Evolutionary conservation across 257 asterid species (phyloP), one percentile per base, ranked within the genome.

Genomic region (Ehretia macrophylla): DNA sequence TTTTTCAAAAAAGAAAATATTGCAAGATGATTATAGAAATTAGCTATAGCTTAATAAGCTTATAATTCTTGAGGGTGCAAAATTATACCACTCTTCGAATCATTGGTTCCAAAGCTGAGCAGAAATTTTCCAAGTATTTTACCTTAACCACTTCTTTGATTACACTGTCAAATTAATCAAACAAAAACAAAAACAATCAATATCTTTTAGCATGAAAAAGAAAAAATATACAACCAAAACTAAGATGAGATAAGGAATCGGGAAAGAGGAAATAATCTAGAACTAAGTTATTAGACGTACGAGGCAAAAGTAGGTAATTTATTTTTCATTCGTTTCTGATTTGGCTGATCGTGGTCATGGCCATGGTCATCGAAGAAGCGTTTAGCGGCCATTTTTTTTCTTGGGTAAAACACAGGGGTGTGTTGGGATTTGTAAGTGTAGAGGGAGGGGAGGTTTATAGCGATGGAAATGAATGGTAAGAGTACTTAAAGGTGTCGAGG

Each of bases 91-190:
- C 95, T 83, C 76, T 74, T 14, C 92, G 81, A 59, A 86, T 75
- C 92, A 81, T 71, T 17, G 95, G 92, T 56, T 86, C 95, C 77
- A 86, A 72, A 13, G 82, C 60, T 1, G 89, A 55, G 60, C 87
- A 81, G 57, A 86, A 65, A 64, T 79, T 74, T 32, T 86, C 80
- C 17, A 81, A 60, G 81, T 70, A 81, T 52, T 86, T 84, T 74
- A 57, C 68, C 73, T 64, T 68, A 23, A 79, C 77, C 55, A 78
- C 95, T 66, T 86, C 87, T 51, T 64, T 75, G 21, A 81, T 80
- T 21, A 83, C 93, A 53, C 95, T 86, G 82, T 44, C 42, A 55
- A 44, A 64, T n/a, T n/a, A n/a, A 23, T 19, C 3, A 65, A 0
- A 18, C 13, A 8, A 46, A 40, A 20, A 19, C 19, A 0, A 17